Base-by-base conservation (phyloP, 257 asterid species). In the Nicotiana paniculata region DNA sequence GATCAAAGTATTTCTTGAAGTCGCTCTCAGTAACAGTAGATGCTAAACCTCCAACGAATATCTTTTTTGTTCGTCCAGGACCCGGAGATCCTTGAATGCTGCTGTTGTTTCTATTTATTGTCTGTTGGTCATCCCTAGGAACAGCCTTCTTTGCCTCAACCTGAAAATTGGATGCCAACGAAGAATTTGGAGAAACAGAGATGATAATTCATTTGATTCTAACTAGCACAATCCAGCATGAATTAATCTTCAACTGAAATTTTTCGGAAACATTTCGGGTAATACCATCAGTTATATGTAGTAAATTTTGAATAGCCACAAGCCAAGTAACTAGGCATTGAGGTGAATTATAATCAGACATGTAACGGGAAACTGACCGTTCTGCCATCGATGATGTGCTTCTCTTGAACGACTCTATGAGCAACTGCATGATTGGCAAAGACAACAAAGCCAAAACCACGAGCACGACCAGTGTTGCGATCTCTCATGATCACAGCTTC, bases 141-240 rank as follows among this genome's bases (percentile, higher is more conserved):
- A 94, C 95, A 79, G 95, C 97, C 83, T 91, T 94, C 91, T 94
- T 94, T 59, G 98, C 98, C 85, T 94, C 97, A 24, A 94, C 98
- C 98, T 93, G 86, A 77, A 37, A 85, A 57, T 35, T 11, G 67
- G 65, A 85, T 84, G 51, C 82, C 81, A 85, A 59, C 21, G 81
- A 84, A 86, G 35, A 32, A 81, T 85, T 55, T 81, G 85, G 18
- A 51, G 1, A 58, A 74, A 66, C 35, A 67, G 30, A 82, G 35
- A 8, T 53, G 43, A 64, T 15, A 28, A 75, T 28, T 51, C 46
- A 53, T 51, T 21, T 15, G 11, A 28, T 26, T 4, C 63, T 75
- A 75, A 61, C 9, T 24, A 15, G 65, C 81, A 72, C 13, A 48
- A 48, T 75, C 63, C 80, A 28, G 28, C 43, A 16, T 5, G 10